A percentile compares a stretch with the other conserved stretches of the same genome.
phyloP scores from a whole-genome alignment of 805 yeast species.

The Teunomyces pallodes region DNA sequence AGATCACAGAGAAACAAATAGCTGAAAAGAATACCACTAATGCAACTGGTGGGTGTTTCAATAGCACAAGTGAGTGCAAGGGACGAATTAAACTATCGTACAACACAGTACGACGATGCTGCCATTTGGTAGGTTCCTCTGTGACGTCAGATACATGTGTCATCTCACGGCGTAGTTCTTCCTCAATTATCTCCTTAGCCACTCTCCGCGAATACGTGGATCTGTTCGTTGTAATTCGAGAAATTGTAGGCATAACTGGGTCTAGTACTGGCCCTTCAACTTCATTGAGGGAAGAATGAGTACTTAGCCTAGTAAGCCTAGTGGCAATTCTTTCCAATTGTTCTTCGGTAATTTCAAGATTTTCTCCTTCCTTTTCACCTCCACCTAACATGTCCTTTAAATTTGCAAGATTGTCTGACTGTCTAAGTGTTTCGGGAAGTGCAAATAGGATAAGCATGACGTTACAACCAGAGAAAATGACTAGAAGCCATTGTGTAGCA shows the following conservation, averaged over 20 bases:
- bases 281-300: conserved; percentile 11
- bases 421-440: conserved; percentile 78
- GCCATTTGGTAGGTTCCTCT: conserved; percentile 16
- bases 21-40: conserved; percentile 66
- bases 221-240: conserved; percentile 34
- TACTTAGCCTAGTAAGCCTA: conserved; percentile 24
- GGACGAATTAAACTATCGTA: conserved; percentile 59
- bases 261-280: conserved; percentile 39
- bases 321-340: conserved; percentile 33
- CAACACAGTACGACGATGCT: conserved; percentile 21
- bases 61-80: conserved; percentile 54
- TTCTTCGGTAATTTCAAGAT: neutral
- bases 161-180: conserved; percentile 15
- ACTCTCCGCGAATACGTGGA: conserved; percentile 30
- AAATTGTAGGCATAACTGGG: conserved; percentile 36
- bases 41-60: conserved; percentile 72
- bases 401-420: conserved; percentile 57
- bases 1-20: conserved; percentile 66
- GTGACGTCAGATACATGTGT: conserved; percentile 13
- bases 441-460: conserved; percentile 48
- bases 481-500: conserved; percentile 83
- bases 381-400: conserved; percentile 41
- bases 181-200: conserved; percentile 20
- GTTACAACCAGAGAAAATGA: conserved; percentile 59
- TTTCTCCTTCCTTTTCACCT: conserved; percentile 8